Percentiles rank a stretch among this genome's conserved stretches.
These are phyloP conservation scores for Aquilaria agallochum DNA, from an alignment of 441 rosid species.

Conservation along the genomic window DNA sequence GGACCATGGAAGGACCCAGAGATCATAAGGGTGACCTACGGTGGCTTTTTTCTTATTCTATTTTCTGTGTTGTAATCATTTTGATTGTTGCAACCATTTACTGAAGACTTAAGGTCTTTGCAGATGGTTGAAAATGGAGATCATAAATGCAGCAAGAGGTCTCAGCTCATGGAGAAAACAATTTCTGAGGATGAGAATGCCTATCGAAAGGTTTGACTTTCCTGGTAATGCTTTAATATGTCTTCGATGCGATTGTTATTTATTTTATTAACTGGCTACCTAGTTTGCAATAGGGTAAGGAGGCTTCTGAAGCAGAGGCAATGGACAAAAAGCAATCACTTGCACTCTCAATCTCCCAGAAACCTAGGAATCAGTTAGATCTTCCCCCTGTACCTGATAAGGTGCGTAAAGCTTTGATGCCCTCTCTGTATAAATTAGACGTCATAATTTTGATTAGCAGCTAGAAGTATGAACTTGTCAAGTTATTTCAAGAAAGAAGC, in stretches of 20 bases:
- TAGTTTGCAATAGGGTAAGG: constrained; percentile 23
- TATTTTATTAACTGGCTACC: constrained; percentile 12
- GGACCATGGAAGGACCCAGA: constrained; percentile 93
- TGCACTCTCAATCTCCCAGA: not conserved
- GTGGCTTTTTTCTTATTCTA: constrained; percentile 6
- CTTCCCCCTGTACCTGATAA: constrained; percentile 28
- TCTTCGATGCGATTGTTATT: not conserved
- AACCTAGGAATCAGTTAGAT: constrained; percentile 12
- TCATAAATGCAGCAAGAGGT: constrained; percentile 48
- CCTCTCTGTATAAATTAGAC: too few species aligned
- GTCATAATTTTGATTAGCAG: not conserved
- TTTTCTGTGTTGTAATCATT: not conserved
- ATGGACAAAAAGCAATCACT: constrained; percentile 13
- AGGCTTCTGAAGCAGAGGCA: constrained; percentile 22
- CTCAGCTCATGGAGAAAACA: constrained; percentile 35
- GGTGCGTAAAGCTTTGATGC: constrained; percentile 23
- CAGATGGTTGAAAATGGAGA: constrained; percentile 75
- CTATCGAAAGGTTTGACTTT: constrained; percentile 32
- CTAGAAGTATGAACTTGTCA: not conserved
- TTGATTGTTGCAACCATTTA: constrained; percentile 9
- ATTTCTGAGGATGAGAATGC: constrained; percentile 40
- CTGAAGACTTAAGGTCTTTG: constrained; percentile 10
- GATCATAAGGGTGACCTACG: constrained; percentile 52
- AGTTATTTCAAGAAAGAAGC: not conserved
- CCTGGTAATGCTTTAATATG: not conserved